Evolutionary conservation across 2,329 filamentous ascomycete genomes (phyloP).

Genomic region (Proliferodiscus dingleyae): DNA sequence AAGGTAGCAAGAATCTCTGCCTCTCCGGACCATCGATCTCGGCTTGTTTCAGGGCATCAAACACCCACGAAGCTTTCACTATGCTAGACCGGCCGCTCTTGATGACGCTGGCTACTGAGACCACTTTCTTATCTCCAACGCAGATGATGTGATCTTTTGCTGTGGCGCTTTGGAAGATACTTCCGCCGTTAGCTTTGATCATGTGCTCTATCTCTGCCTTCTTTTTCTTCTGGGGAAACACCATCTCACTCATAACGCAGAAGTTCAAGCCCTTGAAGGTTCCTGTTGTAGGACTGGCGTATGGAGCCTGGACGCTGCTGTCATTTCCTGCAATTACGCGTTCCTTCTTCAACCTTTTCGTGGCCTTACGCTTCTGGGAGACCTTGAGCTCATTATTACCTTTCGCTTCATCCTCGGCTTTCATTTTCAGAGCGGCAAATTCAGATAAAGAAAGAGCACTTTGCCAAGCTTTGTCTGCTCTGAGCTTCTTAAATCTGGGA

Average conservation of each 20-base stretch:
- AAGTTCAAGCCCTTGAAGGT: constrained; percentile 76
- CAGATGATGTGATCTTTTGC: constrained; percentile 60
- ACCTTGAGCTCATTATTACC: constrained; percentile 71
- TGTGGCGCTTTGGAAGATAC: constrained; percentile 67
- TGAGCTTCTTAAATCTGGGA: constrained; percentile 77
- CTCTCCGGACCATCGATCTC: constrained; percentile 46
- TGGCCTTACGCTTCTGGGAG: constrained; percentile 55
- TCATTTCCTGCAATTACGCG: constrained; percentile 68
- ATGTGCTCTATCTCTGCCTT: constrained; percentile 77
- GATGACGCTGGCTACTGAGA: constrained; percentile 79
- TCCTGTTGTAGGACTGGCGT: constrained; percentile 53
- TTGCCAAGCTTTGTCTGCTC: constrained; percentile 81
- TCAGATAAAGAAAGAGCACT: constrained; percentile 72
- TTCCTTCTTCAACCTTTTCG: constrained; percentile 63
- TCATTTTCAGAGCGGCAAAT: constrained; percentile 66
- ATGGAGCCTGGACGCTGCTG: constrained; percentile 42
- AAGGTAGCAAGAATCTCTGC: constrained; percentile 55
- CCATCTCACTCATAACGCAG: constrained; percentile 75
- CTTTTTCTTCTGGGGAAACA: constrained; percentile 63
- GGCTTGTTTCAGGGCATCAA: constrained; percentile 57
- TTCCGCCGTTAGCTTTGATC: constrained; percentile 79
- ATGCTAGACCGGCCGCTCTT: constrained; percentile 69
- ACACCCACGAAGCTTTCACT: constrained; percentile 74
- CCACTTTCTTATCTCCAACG: constrained; percentile 71
- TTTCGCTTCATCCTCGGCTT: constrained; percentile 64